Base-by-base conservation (phyloP, 768 basidiomycete species). In the Suillus spraguei region DNA sequence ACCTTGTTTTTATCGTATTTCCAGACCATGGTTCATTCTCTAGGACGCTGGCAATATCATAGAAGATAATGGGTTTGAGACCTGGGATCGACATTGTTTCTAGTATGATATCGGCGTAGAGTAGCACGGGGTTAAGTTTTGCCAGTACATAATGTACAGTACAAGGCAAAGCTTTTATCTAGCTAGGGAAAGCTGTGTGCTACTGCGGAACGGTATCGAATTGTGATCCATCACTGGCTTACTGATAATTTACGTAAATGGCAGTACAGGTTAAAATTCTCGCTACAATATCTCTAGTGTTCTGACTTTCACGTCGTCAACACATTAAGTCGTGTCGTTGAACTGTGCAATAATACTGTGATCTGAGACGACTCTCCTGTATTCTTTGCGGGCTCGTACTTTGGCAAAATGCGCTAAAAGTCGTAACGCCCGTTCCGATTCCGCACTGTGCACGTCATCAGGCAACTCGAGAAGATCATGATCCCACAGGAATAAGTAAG, bases 1-100 rank as follows among this genome's bases (percentile, higher is more conserved):
- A 73, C 79, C 78, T 74, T 17, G 74, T 72, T 60, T 76, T 79
- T 73, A 74, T 76, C 9, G 73, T 70, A 60, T 80, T 80, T 1
- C 76, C 75, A 24, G 78, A 79, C 79, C 80, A 81, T 22, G 70
- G 67, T 16, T 68, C 72, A 16, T 68, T 69, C 1, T 68, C 69
- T 1, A 67, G 49, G 4, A 56, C 65, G n/a, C 68, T 72, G 9
- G 77, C 69, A 22, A 79, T 77, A 47, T 80, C 79, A 62, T 78
- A 79, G 8, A 80, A 66, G 24, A 69, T 63, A 59, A 79, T 76
- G 47, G 71, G 68, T 38, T 71, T 66, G 41, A 63, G 33, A 16
- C 32, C 49, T 3, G 63, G 8, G 13, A 20, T 59, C 22, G 60
- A 60, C 72, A 67, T 71, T 33, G 50, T 17, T 52, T 53, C 10